Base-by-base conservation (phyloP, 805 yeast genomes). In the Myxozyma mucilagina region DNA sequence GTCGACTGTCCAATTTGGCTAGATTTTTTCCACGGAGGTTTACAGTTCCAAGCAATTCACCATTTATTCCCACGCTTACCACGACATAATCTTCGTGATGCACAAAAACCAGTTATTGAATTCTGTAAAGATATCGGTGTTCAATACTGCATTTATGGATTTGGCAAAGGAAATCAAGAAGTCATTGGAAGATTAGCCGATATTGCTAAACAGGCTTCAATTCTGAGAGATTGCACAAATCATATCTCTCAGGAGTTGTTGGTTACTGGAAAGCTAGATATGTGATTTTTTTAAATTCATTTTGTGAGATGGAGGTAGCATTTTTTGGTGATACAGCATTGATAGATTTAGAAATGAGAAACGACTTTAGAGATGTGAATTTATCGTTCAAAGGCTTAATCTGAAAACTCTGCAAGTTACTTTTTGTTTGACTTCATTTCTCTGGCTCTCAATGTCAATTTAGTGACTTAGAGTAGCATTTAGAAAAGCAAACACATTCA, bases 1-100 rank as follows among this genome's bases (percentile, higher is more conserved):
- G 96, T 90, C 38, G 93, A 87, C 68, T 90, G 97, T 76, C 97
- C 97, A 1, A 86, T 83, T 64, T 90, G 97, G 97, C 79, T 90
- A 52, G 97, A 90, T 72, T 91, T 84, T 69, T 79, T 90, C 70
- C 97, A 90, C 70, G 97, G 97, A 8, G 97, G 97, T 0, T 80
- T 90, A 57, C 97, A 90, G 73, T 90, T 89, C 77, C 97, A 90
- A 72, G 94, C 92, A 0, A 84, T 90, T 54, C 97, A 90, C 72
- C 97, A 90, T 72, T 78, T 91, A 68, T 90, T 90, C 73, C 97
- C 97, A 34, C 78, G 97, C 60, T 73, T 90, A 68, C 97, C 97
- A 24, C 80, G 97, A 60, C 97, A 91, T 74, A 90, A 91, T 71
- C 82, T 91, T 70, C 79, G 97, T 63, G 78, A 79, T 34, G 89